Evolutionary conservation across 208 protist genomes (phyloP), one percentile per base, ranked within the genome.

Genomic region (Trypanosoma scelopori): DNA sequence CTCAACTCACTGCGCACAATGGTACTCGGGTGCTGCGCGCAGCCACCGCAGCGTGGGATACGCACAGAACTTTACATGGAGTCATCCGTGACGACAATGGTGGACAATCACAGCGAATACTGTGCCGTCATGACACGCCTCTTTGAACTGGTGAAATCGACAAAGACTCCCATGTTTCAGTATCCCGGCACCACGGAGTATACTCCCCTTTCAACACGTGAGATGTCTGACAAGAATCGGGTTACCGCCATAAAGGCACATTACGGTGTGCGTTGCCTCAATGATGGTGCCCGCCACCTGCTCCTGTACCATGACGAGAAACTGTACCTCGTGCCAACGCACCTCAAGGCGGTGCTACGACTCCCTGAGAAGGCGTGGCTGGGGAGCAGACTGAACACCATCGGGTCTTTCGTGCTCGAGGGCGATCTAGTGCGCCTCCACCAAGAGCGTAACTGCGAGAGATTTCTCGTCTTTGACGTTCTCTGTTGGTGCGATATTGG

Each of bases 1-100:
- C 56, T 89, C 35, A 78, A 82, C 64, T 45, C 74, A 30, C 71
- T 94, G 51, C 81, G 89, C 27, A 84, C 83, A 41, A 89, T 83
- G 77, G 81, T 89, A 49, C 74, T 94, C 23, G 83, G 89, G 23
- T 94, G 85, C 78, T 85, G 79, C 60, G 85, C 85, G 20, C 85
- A 94, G 72, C 85, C 89, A 32, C 76, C 83, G 13, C 68, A 47
- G 22, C 72, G 75, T 52, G 71, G 68, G 41, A 84, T 94, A 42
- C 74, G 59, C n/a, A 73, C 73, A 27, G 81, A 86, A 47, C 69
- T 82, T 58, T 90, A 92, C 73, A 74, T 72, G 42, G 79, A 86
- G 39, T 90, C 81, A 1, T 63, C 69, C 12, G 55, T 79, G n/a
- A 82, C 78, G 27, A 42, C 69, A 9, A 87, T 94, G 79, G 81